These are phyloP conservation scores for Volvariella surrecta DNA, from an alignment of 1,284 basidiomycete species.

Conservation along the genomic window DNA sequence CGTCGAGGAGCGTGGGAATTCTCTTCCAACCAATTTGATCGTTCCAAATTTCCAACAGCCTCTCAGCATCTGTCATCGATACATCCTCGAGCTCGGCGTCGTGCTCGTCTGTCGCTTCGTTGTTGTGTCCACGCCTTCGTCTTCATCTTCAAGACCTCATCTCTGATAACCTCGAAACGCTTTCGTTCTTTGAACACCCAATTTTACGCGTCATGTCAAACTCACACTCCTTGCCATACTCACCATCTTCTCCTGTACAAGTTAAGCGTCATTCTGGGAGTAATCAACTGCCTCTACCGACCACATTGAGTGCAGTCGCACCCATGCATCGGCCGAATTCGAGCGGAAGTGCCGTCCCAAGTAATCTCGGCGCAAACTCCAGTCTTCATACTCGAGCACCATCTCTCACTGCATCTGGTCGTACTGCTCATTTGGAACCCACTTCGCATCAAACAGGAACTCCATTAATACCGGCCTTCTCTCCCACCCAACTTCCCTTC, in stretches of 20 bases:
- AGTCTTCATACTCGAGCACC: constrained; percentile 7
- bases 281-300: constrained; percentile 22
- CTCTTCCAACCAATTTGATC: too few species aligned
- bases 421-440: neutral
- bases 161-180: too few species aligned
- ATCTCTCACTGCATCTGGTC: constrained; percentile 10
- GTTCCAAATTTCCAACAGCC: too few species aligned
- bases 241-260: constrained; percentile 12
- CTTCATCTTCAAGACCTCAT: too few species aligned
- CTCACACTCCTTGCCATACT: constrained; percentile 13
- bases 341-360: constrained; percentile 7
- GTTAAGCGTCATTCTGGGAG: constrained; percentile 15
- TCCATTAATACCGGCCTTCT: constrained; percentile 14
- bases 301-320: constrained; percentile 18
- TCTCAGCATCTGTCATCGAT: too few species aligned
- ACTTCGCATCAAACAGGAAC: constrained; percentile 13
- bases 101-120: too few species aligned
- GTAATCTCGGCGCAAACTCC: constrained; percentile 6
- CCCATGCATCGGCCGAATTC: constrained; percentile 10
- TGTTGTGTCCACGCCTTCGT: neutral
- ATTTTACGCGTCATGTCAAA: neutral
- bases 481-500: constrained; percentile 10
- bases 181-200: neutral
- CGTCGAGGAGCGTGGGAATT: too few species aligned
- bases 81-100: too few species aligned